A percentile compares a stretch with the other conserved stretches of the same genome.
Conservation (phyloP, 306 rosid species). For the Styphnolobium japonicum region DNA sequence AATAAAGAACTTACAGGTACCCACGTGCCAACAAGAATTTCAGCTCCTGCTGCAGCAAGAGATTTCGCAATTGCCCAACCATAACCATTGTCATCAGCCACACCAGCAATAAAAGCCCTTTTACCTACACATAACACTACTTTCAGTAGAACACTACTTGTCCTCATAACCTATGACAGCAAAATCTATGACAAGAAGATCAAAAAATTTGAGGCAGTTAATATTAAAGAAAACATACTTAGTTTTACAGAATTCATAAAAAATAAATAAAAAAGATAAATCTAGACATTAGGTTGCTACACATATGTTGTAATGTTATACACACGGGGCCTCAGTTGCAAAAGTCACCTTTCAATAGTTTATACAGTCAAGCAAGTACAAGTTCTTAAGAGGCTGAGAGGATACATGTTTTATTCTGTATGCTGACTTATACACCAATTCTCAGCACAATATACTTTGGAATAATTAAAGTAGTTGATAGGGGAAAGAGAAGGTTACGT, state of each 20-base stretch:
- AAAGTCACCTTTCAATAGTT: constrained; percentile 8
- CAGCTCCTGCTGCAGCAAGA: constrained; percentile 99
- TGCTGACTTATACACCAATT: background rate
- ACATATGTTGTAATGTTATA: background rate
- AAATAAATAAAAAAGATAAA: constrained; percentile 32
- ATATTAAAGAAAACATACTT: background rate
- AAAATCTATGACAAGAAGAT: background rate
- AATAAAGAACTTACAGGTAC: constrained; percentile 70
- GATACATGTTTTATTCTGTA: background rate
- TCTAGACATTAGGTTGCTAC: background rate
- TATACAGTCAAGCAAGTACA: constrained; percentile 10
- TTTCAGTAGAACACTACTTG: constrained; percentile 10
- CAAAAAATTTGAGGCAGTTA: background rate
- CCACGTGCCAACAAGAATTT: constrained; percentile 99
- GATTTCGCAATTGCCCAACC: constrained; percentile 99
- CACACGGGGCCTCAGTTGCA: background rate
- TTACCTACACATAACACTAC: constrained; percentile 50
- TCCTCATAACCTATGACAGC: background rate
- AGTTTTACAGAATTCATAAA: background rate
- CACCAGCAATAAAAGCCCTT: constrained; percentile 95
- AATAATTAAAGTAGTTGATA: constrained; percentile 47
- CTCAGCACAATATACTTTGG: background rate
- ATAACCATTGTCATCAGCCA: constrained; percentile 95
- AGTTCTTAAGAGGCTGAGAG: background rate
- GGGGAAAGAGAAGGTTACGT: background rate